These are phyloP conservation scores for Talaromyces nanjingensis DNA, from an alignment of 495 filamentous ascomycete genomes.

Conservation along the genomic window DNA sequence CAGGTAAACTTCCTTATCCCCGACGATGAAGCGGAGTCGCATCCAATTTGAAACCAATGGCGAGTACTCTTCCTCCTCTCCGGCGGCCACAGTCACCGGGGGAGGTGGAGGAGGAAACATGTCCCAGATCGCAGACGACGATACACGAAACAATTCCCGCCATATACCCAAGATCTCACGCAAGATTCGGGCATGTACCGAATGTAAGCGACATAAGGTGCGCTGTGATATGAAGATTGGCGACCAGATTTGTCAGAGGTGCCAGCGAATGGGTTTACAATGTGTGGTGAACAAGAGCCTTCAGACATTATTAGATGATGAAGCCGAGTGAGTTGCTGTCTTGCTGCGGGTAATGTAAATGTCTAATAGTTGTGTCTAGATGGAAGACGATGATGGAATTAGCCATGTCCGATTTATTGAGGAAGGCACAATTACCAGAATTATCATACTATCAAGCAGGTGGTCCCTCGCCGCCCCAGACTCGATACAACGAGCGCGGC, in stretches of 20 bases:
- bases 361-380: conserved; percentile 15
- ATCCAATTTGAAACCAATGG: conserved; percentile 39
- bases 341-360: not conserved
- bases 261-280: conserved; percentile 43
- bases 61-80: conserved; percentile 32
- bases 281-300: conserved; percentile 51
- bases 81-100: conserved; percentile 16
- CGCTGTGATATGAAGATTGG: conserved; percentile 44
- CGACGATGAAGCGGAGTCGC: conserved; percentile 40
- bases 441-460: conserved; percentile 38
- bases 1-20: not conserved
- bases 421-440: conserved; percentile 38
- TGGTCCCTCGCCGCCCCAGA: conserved; percentile 26
- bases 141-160: conserved; percentile 18
- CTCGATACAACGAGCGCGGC: conserved; percentile 21
- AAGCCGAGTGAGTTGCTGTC: conserved; percentile 31
- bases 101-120: conserved; percentile 14
- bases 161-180: conserved; percentile 50
- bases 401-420: conserved; percentile 39
- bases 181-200: conserved; percentile 48
- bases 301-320: conserved; percentile 46
- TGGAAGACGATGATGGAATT: conserved; percentile 42
- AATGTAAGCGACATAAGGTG: conserved; percentile 49
- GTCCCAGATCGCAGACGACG: conserved; percentile 20
- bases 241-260: conserved; percentile 39